Base-by-base conservation (phyloP, 805 yeast species). In the Candida verbasci region DNA sequence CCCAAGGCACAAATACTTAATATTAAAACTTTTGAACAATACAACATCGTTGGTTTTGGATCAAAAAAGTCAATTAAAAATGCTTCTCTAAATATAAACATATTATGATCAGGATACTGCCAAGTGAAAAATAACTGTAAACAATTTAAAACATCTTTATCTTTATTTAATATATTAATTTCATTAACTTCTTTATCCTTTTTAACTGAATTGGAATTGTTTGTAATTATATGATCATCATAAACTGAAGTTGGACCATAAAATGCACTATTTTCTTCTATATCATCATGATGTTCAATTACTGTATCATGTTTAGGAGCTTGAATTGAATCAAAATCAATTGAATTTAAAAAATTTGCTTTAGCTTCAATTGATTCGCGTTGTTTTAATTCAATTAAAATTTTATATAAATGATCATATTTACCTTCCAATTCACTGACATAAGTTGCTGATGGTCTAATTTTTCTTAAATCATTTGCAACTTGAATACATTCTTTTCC, bases 41-140 rank as follows among this genome's bases (percentile, higher is more conserved):
- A 78, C 27, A 72, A 60, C 29, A 71, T 64, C 42, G 68, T 62
- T 14, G 68, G 62, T 15, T 68, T 69, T 20, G 81, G 80, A 47
- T 74, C 68, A 52, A 77, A 78, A 50, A 78, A 78, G 37, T 80
- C 85, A 34, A 65, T 64, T 20, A 79, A 55, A 47, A 79, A 78
- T 11, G 80, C 75, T 44, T 79, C 86, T 40, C 85, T 58, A 48
- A 74, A 79, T n/a, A 79, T 67, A 46, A 77, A 79, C 60, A 74
- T 68, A 47, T 76, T 75, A 44, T 75, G 70, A 42, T 78, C 84
- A 3, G 84, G 84, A 44, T 79, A 79, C 42, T 75, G 72, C 80
- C 82, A 78, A n/a, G 68, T 69, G 52, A 78, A 79, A 50, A 79
- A 68, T n/a, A 66, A 51, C 45, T 62, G 56, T 24, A 65, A 38